These are phyloP conservation scores for Alternaria triticina DNA, from an alignment of 2,329 filamentous ascomycete species.

Conservation along the genomic window DNA sequence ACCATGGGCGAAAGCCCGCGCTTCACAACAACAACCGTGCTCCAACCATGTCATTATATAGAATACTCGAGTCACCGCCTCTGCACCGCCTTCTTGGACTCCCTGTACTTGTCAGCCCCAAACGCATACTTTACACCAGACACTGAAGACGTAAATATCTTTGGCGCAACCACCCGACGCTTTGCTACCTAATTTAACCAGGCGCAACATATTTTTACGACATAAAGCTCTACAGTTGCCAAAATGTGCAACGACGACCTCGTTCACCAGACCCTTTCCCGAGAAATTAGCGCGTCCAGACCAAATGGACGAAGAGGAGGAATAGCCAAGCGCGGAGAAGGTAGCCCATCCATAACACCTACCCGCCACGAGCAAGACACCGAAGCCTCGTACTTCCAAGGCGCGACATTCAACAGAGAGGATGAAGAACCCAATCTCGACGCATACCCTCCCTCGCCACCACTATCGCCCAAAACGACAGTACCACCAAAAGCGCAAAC, in stretches of 20 bases:
- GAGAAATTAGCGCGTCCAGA: conserved; percentile 25
- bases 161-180: background rate
- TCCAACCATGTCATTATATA: background rate
- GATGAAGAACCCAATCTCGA: conserved; percentile 16
- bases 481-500: conserved; percentile 2
- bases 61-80: background rate
- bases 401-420: conserved; percentile 24
- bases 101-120: background rate
- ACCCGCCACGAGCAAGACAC: conserved; percentile 7
- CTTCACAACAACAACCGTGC: conserved; percentile 1
- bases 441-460: conserved; percentile 2
- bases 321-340: conserved; percentile 32
- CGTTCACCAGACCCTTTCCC: conserved; percentile 15
- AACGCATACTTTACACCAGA: background rate
- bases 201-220: background rate
- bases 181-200: background rate
- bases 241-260: background rate
- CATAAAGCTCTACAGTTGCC: background rate
- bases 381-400: conserved; percentile 25
- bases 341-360: conserved; percentile 17
- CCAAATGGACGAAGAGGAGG: conserved; percentile 36
- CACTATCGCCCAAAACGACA: conserved; percentile 26
- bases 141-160: background rate
- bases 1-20: background rate
- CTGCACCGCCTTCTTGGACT: background rate